Conservation (phyloP, 1,284 basidiomycete species). For the Ustilago vetiveriae region DNA sequence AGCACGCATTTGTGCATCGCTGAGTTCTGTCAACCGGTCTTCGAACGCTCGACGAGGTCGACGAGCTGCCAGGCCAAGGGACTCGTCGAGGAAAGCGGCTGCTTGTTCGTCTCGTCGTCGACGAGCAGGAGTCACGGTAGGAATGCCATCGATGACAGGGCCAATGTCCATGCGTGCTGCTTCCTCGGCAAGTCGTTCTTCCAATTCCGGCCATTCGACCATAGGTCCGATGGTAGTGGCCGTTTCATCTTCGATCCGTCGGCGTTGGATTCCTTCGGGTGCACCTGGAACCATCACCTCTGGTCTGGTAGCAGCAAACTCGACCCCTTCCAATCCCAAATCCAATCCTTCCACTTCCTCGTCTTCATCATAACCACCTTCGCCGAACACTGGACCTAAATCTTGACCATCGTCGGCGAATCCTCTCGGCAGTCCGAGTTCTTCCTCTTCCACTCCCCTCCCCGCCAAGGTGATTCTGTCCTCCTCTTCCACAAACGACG, state of each 20-base stretch:
- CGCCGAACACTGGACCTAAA: conserved; percentile 1
- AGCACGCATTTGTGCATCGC: conserved; percentile 20
- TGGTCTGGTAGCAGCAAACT: conserved; percentile 1
- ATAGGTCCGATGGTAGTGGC: conserved; percentile 5
- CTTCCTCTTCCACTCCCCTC: conserved; percentile 34
- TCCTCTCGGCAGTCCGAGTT: conserved; percentile 23
- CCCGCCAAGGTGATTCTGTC: conserved; percentile 35
- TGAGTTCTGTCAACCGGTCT: conserved; percentile 19
- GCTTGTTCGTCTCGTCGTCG: conserved; percentile 18
- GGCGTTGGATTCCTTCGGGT: conserved; percentile 10
- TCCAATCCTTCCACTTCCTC: conserved; percentile 35
- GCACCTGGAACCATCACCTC: conserved; percentile 13
- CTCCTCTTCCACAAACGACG: conserved; percentile 25
- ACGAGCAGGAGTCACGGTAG: conserved; percentile 24
- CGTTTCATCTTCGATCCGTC: conserved; percentile 14
- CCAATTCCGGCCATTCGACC: conserved; percentile 39
- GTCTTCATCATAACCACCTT: conserved; percentile 23
- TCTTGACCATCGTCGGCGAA: conserved; percentile 26
- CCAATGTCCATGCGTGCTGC: conserved; percentile 26
- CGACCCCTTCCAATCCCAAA: conserved; percentile 27
- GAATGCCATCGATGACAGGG: conserved; percentile 19
- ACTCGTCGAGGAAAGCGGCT: conserved; percentile 13
- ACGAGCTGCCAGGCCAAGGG: conserved; percentile 3
- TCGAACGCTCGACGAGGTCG: conserved; percentile 14
- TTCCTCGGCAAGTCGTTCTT: conserved; percentile 32